Conservation (phyloP, 192 early-diverging fungal species). For the Cetraspora pellucida region DNA sequence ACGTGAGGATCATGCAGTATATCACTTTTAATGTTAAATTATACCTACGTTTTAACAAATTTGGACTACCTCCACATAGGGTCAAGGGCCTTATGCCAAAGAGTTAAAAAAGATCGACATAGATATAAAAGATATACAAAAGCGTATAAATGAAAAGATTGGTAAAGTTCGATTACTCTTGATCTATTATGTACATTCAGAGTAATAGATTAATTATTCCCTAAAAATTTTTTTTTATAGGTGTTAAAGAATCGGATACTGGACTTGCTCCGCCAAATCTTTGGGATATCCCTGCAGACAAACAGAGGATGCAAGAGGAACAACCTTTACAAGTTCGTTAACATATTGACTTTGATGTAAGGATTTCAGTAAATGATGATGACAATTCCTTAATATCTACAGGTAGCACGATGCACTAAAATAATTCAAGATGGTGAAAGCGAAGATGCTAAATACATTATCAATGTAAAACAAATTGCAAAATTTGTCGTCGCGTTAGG, state of each 20-base stretch:
- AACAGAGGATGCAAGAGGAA: conserved; percentile 96
- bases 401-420: conserved; percentile 98
- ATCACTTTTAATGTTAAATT: neutral
- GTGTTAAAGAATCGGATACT: conserved; percentile 98
- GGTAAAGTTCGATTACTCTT: conserved; percentile 48
- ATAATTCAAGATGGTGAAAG: conserved; percentile 92
- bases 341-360: neutral
- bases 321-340: conserved; percentile 78
- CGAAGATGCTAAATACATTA: conserved; percentile 95
- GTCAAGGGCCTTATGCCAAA: conserved; percentile 96
- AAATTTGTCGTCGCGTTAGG: conserved; percentile 99
- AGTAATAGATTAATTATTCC: neutral
- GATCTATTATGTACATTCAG: neutral
- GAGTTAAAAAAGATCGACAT: conserved; percentile 92
- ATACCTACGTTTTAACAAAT: neutral
- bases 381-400: conserved; percentile 20
- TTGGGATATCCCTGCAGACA: conserved; percentile 99
- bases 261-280: conserved; percentile 96
- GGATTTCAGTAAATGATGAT: neutral
- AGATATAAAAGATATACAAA: conserved; percentile 97
- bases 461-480: conserved; percentile 98
- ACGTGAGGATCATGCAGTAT: conserved; percentile 55
- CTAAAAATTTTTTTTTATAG: conserved; percentile 39
- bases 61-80: conserved; percentile 51
- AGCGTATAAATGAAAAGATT: conserved; percentile 99